A percentile compares a stretch with the other conserved stretches of the same genome.
These are phyloP conservation scores for Debaryomyces singareniensis DNA, from an alignment of 1,139 yeast genomes.

Conservation along the genomic window DNA sequence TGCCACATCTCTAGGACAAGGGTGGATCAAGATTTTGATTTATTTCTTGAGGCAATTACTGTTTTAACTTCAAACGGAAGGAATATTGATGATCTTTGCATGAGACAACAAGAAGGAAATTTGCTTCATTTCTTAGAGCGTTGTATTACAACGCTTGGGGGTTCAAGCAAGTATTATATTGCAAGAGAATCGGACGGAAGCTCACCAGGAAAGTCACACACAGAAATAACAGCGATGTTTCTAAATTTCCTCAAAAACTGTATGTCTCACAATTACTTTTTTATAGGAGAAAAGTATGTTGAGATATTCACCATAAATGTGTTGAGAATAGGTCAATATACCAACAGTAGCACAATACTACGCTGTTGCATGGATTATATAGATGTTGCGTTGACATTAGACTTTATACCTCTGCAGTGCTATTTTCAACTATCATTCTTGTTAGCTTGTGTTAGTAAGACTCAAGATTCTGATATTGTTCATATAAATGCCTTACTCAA, in stretches of 20 bases:
- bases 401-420: background rate
- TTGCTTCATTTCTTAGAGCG: slow-evolving; percentile 22
- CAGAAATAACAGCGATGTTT: background rate
- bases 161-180: background rate
- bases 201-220: background rate
- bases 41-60: slow-evolving; percentile 47
- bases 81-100: slow-evolving; percentile 52
- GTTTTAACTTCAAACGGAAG: slow-evolving; percentile 56
- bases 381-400: background rate
- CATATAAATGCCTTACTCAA: background rate
- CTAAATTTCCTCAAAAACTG: background rate
- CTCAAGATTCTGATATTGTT: background rate
- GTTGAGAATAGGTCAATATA: background rate
- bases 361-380: background rate
- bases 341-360: background rate
- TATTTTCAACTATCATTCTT: background rate
- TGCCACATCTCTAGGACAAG: slow-evolving; percentile 22
- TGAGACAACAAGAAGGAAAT: slow-evolving; percentile 38
- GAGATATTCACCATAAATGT: background rate
- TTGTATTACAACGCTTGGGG: slow-evolving; percentile 7
- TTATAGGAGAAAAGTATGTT: background rate
- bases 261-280: background rate
- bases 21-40: slow-evolving; percentile 48
- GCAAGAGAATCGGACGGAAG: background rate
- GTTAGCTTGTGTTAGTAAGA: background rate